A percentile compares a stretch with the other conserved stretches of the same genome.
These are phyloP conservation scores for Pleurotus tuber-regium DNA, from an alignment of 768 basidiomycete species.

Conservation along the genomic window DNA sequence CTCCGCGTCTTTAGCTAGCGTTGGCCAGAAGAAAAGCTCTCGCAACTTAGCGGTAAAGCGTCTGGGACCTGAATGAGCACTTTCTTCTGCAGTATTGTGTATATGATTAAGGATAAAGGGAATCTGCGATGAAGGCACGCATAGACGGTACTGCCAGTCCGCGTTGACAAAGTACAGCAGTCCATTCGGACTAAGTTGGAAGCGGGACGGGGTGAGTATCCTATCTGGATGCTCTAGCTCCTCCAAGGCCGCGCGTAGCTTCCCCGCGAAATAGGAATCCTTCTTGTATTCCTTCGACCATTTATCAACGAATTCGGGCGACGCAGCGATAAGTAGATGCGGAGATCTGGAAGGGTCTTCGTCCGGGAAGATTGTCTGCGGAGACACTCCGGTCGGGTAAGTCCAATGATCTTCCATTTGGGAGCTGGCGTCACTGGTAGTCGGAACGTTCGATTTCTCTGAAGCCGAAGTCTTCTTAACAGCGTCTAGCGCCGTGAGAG, in stretches of 20 bases:
- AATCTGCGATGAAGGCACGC: conserved; percentile 14
- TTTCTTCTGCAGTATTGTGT: conserved; percentile 17
- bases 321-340: neutral
- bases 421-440: no score
- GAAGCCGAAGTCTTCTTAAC: no score
- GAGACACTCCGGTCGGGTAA: no score
- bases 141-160: conserved; percentile 17
- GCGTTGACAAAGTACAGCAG: conserved; percentile 19
- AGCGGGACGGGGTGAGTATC: conserved; percentile 11
- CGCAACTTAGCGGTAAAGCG: conserved; percentile 12
- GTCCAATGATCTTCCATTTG: no score
- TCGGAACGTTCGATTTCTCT: no score
- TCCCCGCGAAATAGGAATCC: conserved; percentile 15
- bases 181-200: conserved; percentile 4
- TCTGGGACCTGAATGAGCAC: conserved; percentile 9
- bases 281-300: neutral
- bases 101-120: conserved; percentile 13
- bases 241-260: neutral
- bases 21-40: conserved; percentile 11
- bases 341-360: neutral
- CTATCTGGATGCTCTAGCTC: conserved; percentile 11
- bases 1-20: conserved; percentile 11
- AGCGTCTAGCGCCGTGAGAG: no score
- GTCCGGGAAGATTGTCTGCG: no score
- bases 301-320: neutral